phyloP scores from a whole-genome alignment of 352 stramenopile species.

The Globisporangium parvum region DNA sequence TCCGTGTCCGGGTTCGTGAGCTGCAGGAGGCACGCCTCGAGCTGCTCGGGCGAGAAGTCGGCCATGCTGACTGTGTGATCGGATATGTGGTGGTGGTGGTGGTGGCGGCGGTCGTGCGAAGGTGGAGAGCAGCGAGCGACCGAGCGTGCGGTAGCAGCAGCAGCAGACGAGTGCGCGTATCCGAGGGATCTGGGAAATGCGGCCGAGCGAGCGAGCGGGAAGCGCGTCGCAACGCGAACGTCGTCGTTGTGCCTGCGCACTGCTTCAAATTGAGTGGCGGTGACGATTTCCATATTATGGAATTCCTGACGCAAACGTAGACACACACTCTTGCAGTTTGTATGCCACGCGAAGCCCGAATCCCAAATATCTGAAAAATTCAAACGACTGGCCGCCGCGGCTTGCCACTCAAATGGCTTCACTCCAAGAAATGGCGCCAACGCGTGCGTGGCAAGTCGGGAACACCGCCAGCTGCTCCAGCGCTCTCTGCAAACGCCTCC shows the following conservation, averaged over 20 bases:
- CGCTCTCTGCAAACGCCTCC: too few relatives aligned
- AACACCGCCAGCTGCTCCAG: neutral
- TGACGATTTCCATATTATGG: neutral
- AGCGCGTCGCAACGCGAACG: neutral
- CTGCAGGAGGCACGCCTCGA: constrained; percentile 83
- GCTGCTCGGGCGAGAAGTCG: constrained; percentile 77
- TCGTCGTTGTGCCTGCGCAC: neutral
- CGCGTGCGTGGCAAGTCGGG: constrained; percentile 1
- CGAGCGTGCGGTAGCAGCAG: neutral
- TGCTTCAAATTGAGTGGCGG: neutral
- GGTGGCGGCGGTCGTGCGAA: too few relatives aligned
- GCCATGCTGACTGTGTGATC: constrained; percentile 31
- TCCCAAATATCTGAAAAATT: neutral
- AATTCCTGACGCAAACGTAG: too few relatives aligned
- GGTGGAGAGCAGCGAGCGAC: neutral
- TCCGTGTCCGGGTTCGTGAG: constrained; percentile 93
- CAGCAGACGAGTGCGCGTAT: constrained; percentile 6
- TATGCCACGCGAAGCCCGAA: neutral
- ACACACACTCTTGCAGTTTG: too few relatives aligned
- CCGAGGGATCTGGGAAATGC: constrained; percentile 17
- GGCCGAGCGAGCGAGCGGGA: neutral
- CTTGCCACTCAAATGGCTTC: constrained; percentile 4
- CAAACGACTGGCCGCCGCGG: neutral
- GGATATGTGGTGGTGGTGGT: too few relatives aligned
- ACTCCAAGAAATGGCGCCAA: constrained; percentile 3